Conservation (phyloP, 78 protist genomes). For the Diacronema lutheri region DNA sequence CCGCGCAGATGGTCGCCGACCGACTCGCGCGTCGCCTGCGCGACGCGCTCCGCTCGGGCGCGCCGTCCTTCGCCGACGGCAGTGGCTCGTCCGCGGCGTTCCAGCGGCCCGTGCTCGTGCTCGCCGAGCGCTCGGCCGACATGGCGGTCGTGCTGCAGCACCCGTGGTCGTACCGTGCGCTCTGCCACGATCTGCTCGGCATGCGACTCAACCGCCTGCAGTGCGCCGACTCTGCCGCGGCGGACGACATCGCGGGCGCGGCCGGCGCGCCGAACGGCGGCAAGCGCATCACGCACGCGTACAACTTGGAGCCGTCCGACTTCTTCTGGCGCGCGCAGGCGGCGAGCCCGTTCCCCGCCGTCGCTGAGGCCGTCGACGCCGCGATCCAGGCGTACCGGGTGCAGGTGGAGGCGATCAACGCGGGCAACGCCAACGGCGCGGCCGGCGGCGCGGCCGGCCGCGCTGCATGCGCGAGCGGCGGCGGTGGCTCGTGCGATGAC, state of each 20-base stretch:
- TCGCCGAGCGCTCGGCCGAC: constrained; percentile 74
- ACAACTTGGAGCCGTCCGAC: constrained; percentile 68
- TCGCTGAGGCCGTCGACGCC: constrained; percentile 47
- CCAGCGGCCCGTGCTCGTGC: constrained; percentile 60
- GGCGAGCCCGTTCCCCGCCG: constrained; percentile 68
- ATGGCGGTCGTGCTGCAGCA: constrained; percentile 76
- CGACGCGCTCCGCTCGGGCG: not conserved
- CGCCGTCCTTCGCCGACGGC: not conserved
- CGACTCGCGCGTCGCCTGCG: not conserved
- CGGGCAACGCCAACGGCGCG: not conserved
- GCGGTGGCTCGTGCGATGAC: too few relatives aligned
- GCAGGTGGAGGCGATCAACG: constrained; percentile 13
- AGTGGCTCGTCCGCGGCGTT: not conserved
- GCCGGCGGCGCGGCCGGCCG: not conserved
- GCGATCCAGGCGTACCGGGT: not conserved
- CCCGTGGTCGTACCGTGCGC: constrained; percentile 82
- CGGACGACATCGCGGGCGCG: not conserved
- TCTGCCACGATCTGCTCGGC: constrained; percentile 72
- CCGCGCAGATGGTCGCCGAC: constrained; percentile 71
- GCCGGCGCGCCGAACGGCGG: not conserved
- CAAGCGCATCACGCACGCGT: not conserved
- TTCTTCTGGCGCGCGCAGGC: constrained; percentile 65
- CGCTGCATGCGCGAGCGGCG: too few relatives aligned
- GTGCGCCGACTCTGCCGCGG: not conserved
- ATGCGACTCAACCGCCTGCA: constrained; percentile 65